These are phyloP conservation scores for Microdochium paspali DNA, from an alignment of 2,329 filamentous ascomycete species.

Conservation along the genomic window DNA sequence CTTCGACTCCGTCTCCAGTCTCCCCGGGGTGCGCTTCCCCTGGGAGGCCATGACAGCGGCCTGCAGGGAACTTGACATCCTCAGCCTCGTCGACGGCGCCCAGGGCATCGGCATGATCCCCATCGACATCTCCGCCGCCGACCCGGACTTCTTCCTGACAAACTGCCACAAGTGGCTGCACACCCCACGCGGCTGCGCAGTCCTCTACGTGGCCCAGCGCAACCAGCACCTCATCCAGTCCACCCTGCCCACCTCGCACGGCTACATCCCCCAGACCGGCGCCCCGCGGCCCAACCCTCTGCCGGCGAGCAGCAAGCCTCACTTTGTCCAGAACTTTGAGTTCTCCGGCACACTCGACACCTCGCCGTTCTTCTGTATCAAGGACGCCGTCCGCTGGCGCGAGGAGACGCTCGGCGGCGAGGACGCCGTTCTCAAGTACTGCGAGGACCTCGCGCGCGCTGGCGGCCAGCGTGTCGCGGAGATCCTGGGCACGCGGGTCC, in stretches of 20 bases:
- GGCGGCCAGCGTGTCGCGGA: slow-evolving; percentile 53
- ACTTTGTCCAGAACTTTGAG: slow-evolving; percentile 64
- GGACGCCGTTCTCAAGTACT: slow-evolving; percentile 55
- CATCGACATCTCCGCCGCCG: slow-evolving; percentile 54
- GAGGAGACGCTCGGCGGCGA: slow-evolving; percentile 64
- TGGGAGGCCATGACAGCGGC: slow-evolving; percentile 57
- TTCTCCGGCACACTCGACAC: slow-evolving; percentile 70
- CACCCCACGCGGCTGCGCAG: slow-evolving; percentile 68
- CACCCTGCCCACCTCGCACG: slow-evolving; percentile 72
- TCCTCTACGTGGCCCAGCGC: slow-evolving; percentile 67
- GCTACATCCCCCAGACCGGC: slow-evolving; percentile 46
- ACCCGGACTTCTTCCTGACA: slow-evolving; percentile 78
- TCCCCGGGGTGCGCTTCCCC: slow-evolving; percentile 72
- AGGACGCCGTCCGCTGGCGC: slow-evolving; percentile 64
- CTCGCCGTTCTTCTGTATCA: slow-evolving; percentile 61
- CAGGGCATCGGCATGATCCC: slow-evolving; percentile 75
- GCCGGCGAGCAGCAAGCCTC: slow-evolving; percentile 35
- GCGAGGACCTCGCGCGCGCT: slow-evolving; percentile 49
- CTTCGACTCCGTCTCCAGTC: slow-evolving; percentile 72
- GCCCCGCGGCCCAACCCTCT: slow-evolving; percentile 27
- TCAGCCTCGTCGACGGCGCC: slow-evolving; percentile 75
- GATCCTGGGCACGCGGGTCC: slow-evolving; percentile 57
- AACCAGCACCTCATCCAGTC: slow-evolving; percentile 70
- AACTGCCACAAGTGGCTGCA: slow-evolving; percentile 93
- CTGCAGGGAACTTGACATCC: slow-evolving; percentile 57